phyloP scores from a whole-genome alignment of 768 basidiomycete genomes.

The Termitomyces sp. region DNA sequence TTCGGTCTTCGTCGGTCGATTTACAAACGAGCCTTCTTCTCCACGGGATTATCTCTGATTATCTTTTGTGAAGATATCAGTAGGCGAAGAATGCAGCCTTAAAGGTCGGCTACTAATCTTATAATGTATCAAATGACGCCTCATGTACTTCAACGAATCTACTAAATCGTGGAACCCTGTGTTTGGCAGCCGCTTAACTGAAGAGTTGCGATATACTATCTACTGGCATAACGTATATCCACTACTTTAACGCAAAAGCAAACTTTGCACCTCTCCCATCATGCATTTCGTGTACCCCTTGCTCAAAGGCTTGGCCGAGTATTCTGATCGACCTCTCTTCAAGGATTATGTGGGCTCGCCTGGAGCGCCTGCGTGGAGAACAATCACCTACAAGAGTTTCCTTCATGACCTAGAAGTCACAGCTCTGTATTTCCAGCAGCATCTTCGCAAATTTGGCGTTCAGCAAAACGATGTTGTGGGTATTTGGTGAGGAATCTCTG shows the following conservation, averaged over 20 bases:
- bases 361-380: constrained; percentile 2
- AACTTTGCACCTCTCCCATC: neutral
- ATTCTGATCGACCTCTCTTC: constrained; percentile 3
- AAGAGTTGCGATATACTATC: neutral
- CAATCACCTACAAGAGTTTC: constrained; percentile 3
- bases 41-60: too few relatives aligned
- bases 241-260: neutral
- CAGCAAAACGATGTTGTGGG: constrained; percentile 3
- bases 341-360: constrained; percentile 3
- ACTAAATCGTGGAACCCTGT: too few relatives aligned
- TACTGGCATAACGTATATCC: neutral
- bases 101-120: neutral
- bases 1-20: too few relatives aligned
- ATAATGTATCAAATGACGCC: neutral
- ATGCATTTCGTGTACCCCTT: constrained; percentile 10
- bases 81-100: neutral
- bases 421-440: neutral
- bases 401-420: neutral
- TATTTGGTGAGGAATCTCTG: neutral
- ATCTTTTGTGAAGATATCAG: too few relatives aligned
- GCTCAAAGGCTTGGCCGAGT: constrained; percentile 1
- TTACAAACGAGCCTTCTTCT: too few relatives aligned
- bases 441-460: neutral
- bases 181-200: neutral
- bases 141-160: neutral